phyloP scores from a whole-genome alignment of 768 basidiomycete species.

The Phlebiopsis flavidoalba region DNA sequence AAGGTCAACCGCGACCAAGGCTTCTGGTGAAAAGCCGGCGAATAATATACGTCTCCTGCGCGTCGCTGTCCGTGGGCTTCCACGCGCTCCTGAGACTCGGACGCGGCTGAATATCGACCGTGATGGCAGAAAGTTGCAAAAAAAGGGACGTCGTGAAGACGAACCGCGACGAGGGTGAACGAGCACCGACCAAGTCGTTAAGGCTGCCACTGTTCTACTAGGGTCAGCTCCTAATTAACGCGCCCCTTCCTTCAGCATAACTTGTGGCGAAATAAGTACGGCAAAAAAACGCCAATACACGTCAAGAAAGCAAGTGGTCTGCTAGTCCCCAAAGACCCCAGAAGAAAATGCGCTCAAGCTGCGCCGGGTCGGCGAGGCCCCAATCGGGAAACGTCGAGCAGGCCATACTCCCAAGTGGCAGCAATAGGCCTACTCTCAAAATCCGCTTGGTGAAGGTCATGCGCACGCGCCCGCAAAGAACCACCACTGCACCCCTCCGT shows the following conservation, averaged over 20 bases:
- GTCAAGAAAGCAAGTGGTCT: conserved; percentile 57
- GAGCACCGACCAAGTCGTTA: conserved; percentile 95
- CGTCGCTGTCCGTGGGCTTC: conserved; percentile 87
- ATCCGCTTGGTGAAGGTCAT: background rate
- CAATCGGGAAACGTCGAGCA: background rate
- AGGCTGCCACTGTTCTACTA: too few species aligned
- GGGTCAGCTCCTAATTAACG: too few species aligned
- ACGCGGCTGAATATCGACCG: conserved; percentile 73
- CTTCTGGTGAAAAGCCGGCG: conserved; percentile 13
- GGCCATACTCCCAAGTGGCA: background rate
- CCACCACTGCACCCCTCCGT: background rate
- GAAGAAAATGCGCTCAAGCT: background rate
- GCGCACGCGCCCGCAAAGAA: background rate
- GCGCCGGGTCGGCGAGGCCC: background rate
- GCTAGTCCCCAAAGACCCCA: conserved; percentile 10
- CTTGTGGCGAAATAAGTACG: conserved; percentile 98
- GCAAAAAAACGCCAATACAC: conserved; percentile 87
- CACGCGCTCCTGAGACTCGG: conserved; percentile 70
- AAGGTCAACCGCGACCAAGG: conserved; percentile 4
- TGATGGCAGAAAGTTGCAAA: conserved; percentile 55
- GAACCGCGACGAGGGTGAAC: conserved; percentile 92
- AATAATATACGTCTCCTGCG: conserved; percentile 72
- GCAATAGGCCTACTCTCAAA: background rate
- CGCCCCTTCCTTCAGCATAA: conserved; percentile 35
- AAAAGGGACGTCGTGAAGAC: conserved; percentile 43